These are phyloP conservation scores for Malassezia slooffiae DNA, from an alignment of 1,284 basidiomycete genomes.

Conservation along the genomic window DNA sequence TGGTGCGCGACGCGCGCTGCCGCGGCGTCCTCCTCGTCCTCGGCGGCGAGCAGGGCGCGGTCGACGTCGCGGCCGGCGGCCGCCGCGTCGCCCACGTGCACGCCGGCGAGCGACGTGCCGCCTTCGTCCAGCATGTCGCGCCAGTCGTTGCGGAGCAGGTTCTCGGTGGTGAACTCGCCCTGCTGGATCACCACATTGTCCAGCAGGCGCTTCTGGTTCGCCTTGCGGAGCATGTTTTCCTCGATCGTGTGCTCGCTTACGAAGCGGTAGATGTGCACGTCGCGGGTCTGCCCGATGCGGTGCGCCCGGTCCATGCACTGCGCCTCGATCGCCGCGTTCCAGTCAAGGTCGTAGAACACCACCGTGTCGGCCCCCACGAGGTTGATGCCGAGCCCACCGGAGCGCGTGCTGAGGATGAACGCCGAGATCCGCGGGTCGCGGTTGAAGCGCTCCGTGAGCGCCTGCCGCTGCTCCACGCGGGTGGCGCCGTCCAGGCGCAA, in stretches of 20 bases:
- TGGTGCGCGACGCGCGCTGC: constrained; percentile 72
- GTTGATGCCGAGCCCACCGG: constrained; percentile 92
- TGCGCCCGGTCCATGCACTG: constrained; percentile 94
- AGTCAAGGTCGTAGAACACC: constrained; percentile 91
- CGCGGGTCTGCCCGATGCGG: constrained; percentile 88
- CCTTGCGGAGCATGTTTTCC: constrained; percentile 89
- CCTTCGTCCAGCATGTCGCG: constrained; percentile 61
- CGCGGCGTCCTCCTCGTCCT: constrained; percentile 72
- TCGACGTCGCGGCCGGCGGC: constrained; percentile 52
- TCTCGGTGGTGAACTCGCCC: constrained; percentile 66
- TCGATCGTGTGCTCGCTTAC: constrained; percentile 86
- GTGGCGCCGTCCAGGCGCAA: constrained; percentile 85
- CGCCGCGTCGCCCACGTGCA: constrained; percentile 33
- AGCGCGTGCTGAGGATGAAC: constrained; percentile 85
- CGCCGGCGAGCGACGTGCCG: constrained; percentile 30
- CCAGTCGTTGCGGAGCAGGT: constrained; percentile 59
- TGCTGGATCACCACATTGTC: constrained; percentile 87
- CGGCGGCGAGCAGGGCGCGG: constrained; percentile 66
- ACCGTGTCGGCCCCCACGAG: constrained; percentile 89
- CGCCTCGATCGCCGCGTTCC: constrained; percentile 92
- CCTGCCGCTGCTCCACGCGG: constrained; percentile 88
- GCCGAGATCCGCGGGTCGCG: constrained; percentile 77
- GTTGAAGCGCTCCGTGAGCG: constrained; percentile 94
- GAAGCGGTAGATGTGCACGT: constrained; percentile 94
- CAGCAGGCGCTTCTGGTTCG: constrained; percentile 84